phyloP scores from a whole-genome alignment of 2,329 filamentous ascomycete species.

The Xylaria sp. region DNA sequence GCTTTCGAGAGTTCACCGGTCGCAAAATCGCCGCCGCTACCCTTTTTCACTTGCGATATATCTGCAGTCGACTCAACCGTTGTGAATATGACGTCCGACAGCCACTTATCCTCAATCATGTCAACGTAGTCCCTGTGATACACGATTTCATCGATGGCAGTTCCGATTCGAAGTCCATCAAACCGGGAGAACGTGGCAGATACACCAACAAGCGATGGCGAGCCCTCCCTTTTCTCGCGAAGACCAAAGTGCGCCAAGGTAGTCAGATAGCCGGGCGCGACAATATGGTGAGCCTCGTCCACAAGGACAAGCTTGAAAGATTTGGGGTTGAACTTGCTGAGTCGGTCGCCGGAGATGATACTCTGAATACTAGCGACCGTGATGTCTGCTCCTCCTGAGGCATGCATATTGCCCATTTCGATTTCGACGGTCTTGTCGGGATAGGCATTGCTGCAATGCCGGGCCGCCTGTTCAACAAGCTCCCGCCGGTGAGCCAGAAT shows the following conservation, averaged over 20 bases:
- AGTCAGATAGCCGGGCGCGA: conserved; percentile 72
- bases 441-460: conserved; percentile 76
- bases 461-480: conserved; percentile 87
- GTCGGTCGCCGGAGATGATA: conserved; percentile 67
- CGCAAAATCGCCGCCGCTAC: conserved; percentile 71
- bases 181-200: conserved; percentile 76
- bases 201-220: conserved; percentile 76
- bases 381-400: conserved; percentile 80
- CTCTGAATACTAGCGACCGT: conserved; percentile 88
- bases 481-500: conserved; percentile 91
- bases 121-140: conserved; percentile 75
- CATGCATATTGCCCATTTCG: conserved; percentile 78
- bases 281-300: conserved; percentile 95
- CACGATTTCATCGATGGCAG: conserved; percentile 89
- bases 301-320: conserved; percentile 87
- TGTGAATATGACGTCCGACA: conserved; percentile 88
- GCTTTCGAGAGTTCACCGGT: conserved; percentile 68
- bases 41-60: conserved; percentile 62
- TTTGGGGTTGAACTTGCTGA: conserved; percentile 74
- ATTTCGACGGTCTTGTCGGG: conserved; percentile 78
- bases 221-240: conserved; percentile 40
- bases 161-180: conserved; percentile 75
- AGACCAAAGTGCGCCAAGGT: conserved; percentile 76
- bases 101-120: conserved; percentile 76
- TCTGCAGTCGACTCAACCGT: conserved; percentile 82